phyloP scores from a whole-genome alignment of 176 grass and related monocot species.

The Musa itinerans region DNA sequence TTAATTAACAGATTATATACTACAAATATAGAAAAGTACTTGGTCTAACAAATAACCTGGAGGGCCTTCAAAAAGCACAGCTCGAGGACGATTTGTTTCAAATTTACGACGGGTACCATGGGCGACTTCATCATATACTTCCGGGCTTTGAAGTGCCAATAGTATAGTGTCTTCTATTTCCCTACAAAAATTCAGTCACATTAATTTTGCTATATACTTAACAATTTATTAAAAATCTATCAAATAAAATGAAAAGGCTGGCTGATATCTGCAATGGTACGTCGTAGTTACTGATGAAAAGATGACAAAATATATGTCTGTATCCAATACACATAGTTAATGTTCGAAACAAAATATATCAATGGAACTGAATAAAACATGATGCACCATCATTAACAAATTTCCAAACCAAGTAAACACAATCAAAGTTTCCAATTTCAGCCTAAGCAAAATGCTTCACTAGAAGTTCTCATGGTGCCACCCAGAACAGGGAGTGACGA shows the following conservation, averaged over 20 bases:
- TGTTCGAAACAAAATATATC: too few relatives aligned
- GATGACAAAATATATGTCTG: too few relatives aligned
- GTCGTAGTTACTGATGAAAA: too few relatives aligned
- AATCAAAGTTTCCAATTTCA: background rate
- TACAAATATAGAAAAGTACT: background rate
- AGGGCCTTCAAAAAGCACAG: slow-evolving; percentile 93
- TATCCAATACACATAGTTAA: too few relatives aligned
- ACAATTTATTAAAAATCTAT: background rate
- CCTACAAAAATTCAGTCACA: slow-evolving; percentile 34
- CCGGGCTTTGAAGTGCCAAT: slow-evolving; percentile 72
- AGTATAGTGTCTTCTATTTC: slow-evolving; percentile 95
- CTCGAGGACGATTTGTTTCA: slow-evolving; percentile 83
- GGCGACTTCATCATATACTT: slow-evolving; percentile 95
- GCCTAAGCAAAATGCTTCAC: background rate
- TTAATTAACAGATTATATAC: background rate
- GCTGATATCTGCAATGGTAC: too few relatives aligned
- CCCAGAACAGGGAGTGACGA: too few relatives aligned
- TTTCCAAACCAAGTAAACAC: background rate
- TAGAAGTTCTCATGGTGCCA: background rate
- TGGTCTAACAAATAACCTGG: slow-evolving; percentile 35
- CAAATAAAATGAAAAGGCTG: background rate
- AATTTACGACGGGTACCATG: slow-evolving; percentile 71
- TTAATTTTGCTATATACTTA: background rate
- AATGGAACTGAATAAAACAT: too few relatives aligned
- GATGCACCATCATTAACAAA: background rate